Evolutionary conservation across 495 filamentous ascomycete genomes (phyloP), one percentile per base, ranked within the genome.

Genomic region (Niebla homalea): DNA sequence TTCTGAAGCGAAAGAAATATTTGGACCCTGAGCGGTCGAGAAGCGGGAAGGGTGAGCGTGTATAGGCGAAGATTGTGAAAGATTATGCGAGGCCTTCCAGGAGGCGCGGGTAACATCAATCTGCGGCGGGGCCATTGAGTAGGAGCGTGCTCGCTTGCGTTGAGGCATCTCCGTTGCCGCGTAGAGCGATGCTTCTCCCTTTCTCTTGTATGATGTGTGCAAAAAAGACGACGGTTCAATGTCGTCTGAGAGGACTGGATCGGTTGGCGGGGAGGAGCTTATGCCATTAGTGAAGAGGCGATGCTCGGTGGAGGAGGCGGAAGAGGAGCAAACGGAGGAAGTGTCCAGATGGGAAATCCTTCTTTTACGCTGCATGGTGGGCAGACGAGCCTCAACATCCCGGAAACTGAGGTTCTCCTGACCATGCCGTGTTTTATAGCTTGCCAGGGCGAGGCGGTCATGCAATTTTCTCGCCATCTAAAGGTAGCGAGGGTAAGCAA

Each of bases 341-440:
- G 76, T 70, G 55, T 83, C 82, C 48, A 79, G 75, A 54, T 77
- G 79, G 21, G 71, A 78, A 43, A 69, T 64, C 18, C 69, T 67
- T 46, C 83, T 72, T 59, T 78, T 83, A 50, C 77, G 76, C 60
- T 79, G 77, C 47, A 86, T 67, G 57, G 85, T 78, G 54, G 81
- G 74, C 57, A 89, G 62, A 57, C 73, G 80, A 53, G 79, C 78
- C 64, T 85, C 86, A 61, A 90, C 83, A 20, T 64, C 77, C 57
- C 84, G 83, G 46, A 89, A 74, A 36, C 80, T 78, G 48, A 88
- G 74, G 64, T 85, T 77, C 63, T 89, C 79, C 76, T 82, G 83
- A 54, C 90, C 90, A 66, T 95, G 81, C 65, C 90, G 85, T 47
- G 89, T 86, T 70, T 96, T 99, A 77, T 94, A 88, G 69, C 86